A percentile compares a stretch with the other conserved stretches of the same genome.
phyloP scores from a whole-genome alignment of 1,139 yeast genomes.

The Lodderomyces metapsilosis region DNA sequence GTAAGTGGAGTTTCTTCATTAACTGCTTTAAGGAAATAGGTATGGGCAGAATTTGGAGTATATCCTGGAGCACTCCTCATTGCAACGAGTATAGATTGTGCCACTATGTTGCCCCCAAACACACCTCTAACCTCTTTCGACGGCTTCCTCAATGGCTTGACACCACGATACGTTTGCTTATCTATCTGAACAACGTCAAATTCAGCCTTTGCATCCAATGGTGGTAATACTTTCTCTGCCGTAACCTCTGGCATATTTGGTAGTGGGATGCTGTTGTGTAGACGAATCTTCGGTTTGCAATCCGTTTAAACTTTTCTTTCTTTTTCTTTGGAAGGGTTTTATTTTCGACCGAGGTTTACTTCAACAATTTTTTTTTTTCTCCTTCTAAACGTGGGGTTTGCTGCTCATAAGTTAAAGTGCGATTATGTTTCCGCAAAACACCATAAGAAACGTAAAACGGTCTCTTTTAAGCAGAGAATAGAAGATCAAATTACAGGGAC shows the following conservation, averaged over 20 bases:
- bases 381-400: background rate
- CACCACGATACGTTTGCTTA: constrained; percentile 25
- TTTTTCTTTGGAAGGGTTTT: background rate
- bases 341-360: background rate
- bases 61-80: constrained; percentile 32
- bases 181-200: constrained; percentile 26
- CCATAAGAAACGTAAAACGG: background rate
- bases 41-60: constrained; percentile 44
- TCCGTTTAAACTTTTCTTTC: background rate
- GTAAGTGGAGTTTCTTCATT: constrained; percentile 29
- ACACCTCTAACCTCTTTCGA: constrained; percentile 33
- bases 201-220: constrained; percentile 13
- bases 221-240: constrained; percentile 3
- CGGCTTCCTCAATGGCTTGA: constrained; percentile 35
- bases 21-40: constrained; percentile 39
- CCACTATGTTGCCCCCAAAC: constrained; percentile 43
- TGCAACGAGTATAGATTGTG: constrained; percentile 41
- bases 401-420: too few relatives aligned
- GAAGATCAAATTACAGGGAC: background rate
- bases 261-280: background rate
- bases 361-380: background rate
- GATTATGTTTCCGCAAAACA: too few relatives aligned
- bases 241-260: background rate
- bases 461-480: background rate
- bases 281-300: background rate